A percentile compares a stretch with the other conserved stretches of the same genome.
These are phyloP conservation scores for Hortaea werneckii DNA, from an alignment of 2,329 filamentous ascomycete genomes.

Conservation along the genomic window DNA sequence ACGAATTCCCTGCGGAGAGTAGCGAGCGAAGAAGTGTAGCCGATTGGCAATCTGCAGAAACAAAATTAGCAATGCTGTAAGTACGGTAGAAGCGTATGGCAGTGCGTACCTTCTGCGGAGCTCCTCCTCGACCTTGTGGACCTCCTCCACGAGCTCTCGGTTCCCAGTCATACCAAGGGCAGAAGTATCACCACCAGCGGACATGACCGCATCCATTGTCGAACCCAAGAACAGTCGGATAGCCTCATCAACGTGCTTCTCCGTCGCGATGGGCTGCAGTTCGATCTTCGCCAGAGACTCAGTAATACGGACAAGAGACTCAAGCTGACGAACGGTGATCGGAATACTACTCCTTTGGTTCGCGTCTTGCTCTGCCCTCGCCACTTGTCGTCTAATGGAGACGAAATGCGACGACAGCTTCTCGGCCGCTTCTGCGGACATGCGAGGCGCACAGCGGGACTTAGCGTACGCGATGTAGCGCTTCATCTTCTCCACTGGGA, in stretches of 20 bases:
- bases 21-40: slow-evolving; percentile 85
- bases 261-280: slow-evolving; percentile 75
- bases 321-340: slow-evolving; percentile 92
- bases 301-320: slow-evolving; percentile 94
- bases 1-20: slow-evolving; percentile 85
- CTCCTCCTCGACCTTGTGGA: slow-evolving; percentile 77
- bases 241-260: slow-evolving; percentile 90
- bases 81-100: not conserved
- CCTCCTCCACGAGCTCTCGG: slow-evolving; percentile 85
- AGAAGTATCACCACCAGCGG: slow-evolving; percentile 48
- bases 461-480: slow-evolving; percentile 96
- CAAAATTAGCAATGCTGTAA: slow-evolving; percentile 4
- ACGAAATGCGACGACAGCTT: slow-evolving; percentile 97
- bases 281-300: slow-evolving; percentile 89
- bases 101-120: slow-evolving; percentile 54
- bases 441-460: slow-evolving; percentile 83
- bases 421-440: slow-evolving; percentile 83
- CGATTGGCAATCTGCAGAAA: slow-evolving; percentile 58
- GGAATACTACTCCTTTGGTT: slow-evolving; percentile 89
- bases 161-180: slow-evolving; percentile 67
- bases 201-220: slow-evolving; percentile 84
- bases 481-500: slow-evolving; percentile 93
- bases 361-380: slow-evolving; percentile 78
- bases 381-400: slow-evolving; percentile 87
- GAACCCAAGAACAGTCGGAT: slow-evolving; percentile 92